Conservation (phyloP, 106 monocot species). For the Phalaenopsis equestris region DNA sequence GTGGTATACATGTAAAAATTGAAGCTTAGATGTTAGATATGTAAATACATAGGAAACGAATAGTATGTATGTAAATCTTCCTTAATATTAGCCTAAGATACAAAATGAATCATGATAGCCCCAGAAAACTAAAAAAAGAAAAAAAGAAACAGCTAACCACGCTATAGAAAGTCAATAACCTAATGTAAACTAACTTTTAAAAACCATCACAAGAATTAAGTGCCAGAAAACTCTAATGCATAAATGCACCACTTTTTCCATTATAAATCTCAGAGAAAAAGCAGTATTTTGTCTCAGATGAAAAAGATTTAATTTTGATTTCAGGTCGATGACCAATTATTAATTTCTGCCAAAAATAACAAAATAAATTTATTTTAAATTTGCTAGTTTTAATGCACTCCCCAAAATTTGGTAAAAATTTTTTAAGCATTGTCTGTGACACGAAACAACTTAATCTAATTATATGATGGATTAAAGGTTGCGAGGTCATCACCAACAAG, state of each 20-base stretch:
- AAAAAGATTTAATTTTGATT: not conserved
- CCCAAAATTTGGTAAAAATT: not conserved
- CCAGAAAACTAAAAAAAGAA: not conserved
- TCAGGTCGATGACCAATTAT: not conserved
- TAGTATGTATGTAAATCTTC: too few relatives aligned
- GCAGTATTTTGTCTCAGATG: not conserved
- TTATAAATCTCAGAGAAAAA: not conserved
- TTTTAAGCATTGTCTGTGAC: not conserved
- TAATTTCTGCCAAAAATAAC: not conserved
- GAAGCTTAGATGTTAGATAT: too few relatives aligned
- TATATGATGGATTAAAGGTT: not conserved
- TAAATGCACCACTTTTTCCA: not conserved
- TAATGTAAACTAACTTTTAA: not conserved
- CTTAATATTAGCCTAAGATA: not conserved
- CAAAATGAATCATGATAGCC: not conserved
- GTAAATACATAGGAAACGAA: too few relatives aligned
- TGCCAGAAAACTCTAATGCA: not conserved
- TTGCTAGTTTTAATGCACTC: not conserved
- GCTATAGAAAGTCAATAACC: not conserved
- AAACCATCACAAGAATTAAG: not conserved
- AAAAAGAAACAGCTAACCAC: not conserved
- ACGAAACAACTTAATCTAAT: not conserved
- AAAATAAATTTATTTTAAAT: not conserved
- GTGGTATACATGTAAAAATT: too few relatives aligned
- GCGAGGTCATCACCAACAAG: not conserved